Evolutionary conservation across 2,329 filamentous ascomycete species (phyloP).

Genomic region (Fusarium subglutinans): DNA sequence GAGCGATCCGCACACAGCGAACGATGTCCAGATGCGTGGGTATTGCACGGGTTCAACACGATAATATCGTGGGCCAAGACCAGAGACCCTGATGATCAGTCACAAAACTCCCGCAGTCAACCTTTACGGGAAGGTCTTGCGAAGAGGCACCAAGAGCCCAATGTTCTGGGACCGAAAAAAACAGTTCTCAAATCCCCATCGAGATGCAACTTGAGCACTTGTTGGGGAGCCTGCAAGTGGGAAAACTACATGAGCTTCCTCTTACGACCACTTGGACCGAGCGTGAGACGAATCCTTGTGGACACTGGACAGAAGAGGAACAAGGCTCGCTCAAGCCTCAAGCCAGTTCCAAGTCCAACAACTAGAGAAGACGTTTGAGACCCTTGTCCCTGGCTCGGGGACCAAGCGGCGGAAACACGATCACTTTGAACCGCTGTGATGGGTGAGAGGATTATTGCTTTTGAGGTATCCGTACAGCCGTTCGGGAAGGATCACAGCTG

Average conservation of each 20-base stretch:
- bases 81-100: constrained; percentile 6
- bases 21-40: not conserved
- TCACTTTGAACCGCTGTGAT: constrained; percentile 13
- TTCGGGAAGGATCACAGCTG: constrained; percentile 17
- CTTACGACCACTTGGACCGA: constrained; percentile 28
- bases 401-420: not conserved
- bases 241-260: constrained; percentile 29
- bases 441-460: constrained; percentile 17
- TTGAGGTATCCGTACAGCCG: not conserved
- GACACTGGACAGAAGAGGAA: not conserved
- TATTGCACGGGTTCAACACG: not conserved
- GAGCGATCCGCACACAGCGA: constrained; percentile 5
- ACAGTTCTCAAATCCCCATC: not conserved
- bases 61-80: not conserved
- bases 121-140: constrained; percentile 12
- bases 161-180: constrained; percentile 19
- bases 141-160: constrained; percentile 16
- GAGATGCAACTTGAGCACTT: constrained; percentile 4
- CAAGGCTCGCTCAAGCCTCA: constrained; percentile 4
- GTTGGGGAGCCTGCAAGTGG: not conserved
- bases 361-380: not conserved
- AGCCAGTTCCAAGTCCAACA: constrained; percentile 1
- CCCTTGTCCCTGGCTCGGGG: constrained; percentile 11
- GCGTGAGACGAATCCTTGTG: constrained; percentile 16
- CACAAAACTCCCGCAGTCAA: constrained; percentile 5